These are phyloP conservation scores for Thelonectria olida DNA, from an alignment of 2,329 filamentous ascomycete species.

Conservation along the genomic window DNA sequence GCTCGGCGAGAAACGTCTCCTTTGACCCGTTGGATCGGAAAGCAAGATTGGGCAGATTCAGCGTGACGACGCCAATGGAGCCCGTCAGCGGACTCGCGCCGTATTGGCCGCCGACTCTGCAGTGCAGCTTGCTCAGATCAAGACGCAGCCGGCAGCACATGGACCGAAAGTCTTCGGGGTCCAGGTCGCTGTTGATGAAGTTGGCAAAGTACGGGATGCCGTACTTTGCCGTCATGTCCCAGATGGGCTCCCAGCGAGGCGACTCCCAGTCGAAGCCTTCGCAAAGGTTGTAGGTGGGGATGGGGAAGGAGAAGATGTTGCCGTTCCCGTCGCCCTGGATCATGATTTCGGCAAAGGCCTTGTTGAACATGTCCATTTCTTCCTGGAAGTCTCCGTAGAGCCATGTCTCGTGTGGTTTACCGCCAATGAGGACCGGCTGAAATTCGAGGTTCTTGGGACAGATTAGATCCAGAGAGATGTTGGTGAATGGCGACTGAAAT, in stretches of 20 bases:
- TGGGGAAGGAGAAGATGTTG: slow-evolving; percentile 38
- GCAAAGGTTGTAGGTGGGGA: slow-evolving; percentile 35
- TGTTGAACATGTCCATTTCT: slow-evolving; percentile 39
- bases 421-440: slow-evolving; percentile 32
- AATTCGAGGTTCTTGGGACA: slow-evolving; percentile 27
- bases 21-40: slow-evolving; percentile 24
- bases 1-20: slow-evolving; percentile 22
- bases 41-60: slow-evolving; percentile 35
- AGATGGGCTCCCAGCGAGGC: slow-evolving; percentile 33
- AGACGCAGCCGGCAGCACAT: slow-evolving; percentile 37
- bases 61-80: slow-evolving; percentile 33
- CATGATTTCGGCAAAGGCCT: slow-evolving; percentile 38
- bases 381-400: slow-evolving; percentile 34
- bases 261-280: slow-evolving; percentile 38
- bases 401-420: slow-evolving; percentile 27
- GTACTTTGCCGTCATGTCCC: slow-evolving; percentile 40
- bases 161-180: slow-evolving; percentile 37
- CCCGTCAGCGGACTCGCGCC: slow-evolving; percentile 34
- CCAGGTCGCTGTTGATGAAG: slow-evolving; percentile 37
- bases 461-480: slow-evolving; percentile 32
- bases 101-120: slow-evolving; percentile 34
- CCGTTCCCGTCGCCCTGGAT: slow-evolving; percentile 37
- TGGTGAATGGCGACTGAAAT: slow-evolving; percentile 38
- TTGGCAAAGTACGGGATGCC: slow-evolving; percentile 39
- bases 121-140: slow-evolving; percentile 36